These are phyloP conservation scores for Dioscorea dumetorum DNA, from an alignment of 106 monocot genomes.

Conservation along the genomic window DNA sequence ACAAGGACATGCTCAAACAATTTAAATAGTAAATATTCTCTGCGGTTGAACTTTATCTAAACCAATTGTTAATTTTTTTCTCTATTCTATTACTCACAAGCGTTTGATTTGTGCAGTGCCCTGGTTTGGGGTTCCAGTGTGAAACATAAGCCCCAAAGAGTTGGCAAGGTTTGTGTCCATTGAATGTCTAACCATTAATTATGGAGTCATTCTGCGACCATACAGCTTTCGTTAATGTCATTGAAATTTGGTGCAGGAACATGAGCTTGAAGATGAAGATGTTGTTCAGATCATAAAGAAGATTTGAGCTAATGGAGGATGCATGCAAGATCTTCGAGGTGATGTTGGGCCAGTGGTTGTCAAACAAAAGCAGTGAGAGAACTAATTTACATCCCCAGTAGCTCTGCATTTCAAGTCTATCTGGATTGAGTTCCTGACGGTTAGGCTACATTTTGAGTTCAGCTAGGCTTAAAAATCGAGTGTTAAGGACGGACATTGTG, in stretches of 20 bases:
- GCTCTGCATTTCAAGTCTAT: no score
- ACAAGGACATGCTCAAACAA: constrained; percentile 98
- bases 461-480: no score
- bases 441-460: no score
- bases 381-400: no score
- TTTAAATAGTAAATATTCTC: constrained; percentile 78
- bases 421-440: no score
- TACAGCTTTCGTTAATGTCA: neutral
- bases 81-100: neutral
- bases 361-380: no score
- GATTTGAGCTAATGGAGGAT: constrained; percentile 16
- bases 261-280: constrained; percentile 98
- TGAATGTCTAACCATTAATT: neutral
- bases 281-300: constrained; percentile 99
- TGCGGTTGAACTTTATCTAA: neutral
- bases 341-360: neutral
- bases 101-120: constrained; percentile 45
- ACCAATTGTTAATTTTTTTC: neutral
- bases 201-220: neutral
- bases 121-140: constrained; percentile 97
- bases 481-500: no score
- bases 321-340: neutral
- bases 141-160: constrained; percentile 97
- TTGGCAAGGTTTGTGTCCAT: constrained; percentile 58
- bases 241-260: constrained; percentile 50